Conservation (phyloP, 495 filamentous ascomycete species). For the Glonium stellatum region DNA sequence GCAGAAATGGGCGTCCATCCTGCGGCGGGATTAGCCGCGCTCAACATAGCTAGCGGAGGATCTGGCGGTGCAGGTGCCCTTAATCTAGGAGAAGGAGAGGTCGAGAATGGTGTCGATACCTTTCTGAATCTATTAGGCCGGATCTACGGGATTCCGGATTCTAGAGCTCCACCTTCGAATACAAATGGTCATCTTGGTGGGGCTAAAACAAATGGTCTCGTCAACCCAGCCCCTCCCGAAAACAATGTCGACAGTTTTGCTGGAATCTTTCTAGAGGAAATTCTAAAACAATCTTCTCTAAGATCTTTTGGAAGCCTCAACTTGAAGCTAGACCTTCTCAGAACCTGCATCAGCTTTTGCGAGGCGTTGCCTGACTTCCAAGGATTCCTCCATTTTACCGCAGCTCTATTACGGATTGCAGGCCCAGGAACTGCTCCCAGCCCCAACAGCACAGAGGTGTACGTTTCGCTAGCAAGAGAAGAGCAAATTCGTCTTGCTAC, state of each 20-base stretch:
- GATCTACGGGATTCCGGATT: conserved; percentile 36
- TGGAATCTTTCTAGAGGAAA: conserved; percentile 3
- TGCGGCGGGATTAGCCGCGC: conserved; percentile 55
- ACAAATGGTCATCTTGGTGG: not conserved
- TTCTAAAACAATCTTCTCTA: conserved; percentile 43
- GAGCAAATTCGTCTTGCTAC: conserved; percentile 75
- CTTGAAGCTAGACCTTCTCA: conserved; percentile 77
- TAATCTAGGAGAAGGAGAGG: conserved; percentile 66
- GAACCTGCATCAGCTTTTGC: conserved; percentile 78
- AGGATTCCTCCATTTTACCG: conserved; percentile 78
- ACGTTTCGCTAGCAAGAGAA: conserved; percentile 63
- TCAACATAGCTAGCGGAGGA: conserved; percentile 44
- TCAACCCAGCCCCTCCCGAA: not conserved
- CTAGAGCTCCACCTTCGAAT: not conserved
- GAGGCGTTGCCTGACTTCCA: conserved; percentile 90
- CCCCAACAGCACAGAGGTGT: conserved; percentile 52
- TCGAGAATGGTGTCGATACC: conserved; percentile 62
- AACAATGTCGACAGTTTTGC: not conserved
- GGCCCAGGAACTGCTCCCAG: conserved; percentile 70
- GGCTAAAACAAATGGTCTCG: not conserved
- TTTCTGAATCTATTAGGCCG: conserved; percentile 49
- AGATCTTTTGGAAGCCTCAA: conserved; percentile 58
- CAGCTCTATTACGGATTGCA: conserved; percentile 71
- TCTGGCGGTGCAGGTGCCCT: conserved; percentile 54
- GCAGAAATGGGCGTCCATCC: conserved; percentile 94